Evolutionary conservation across 371 early-diverging fungal species (phyloP).

Genomic region (Haplosporangium sp.): DNA sequence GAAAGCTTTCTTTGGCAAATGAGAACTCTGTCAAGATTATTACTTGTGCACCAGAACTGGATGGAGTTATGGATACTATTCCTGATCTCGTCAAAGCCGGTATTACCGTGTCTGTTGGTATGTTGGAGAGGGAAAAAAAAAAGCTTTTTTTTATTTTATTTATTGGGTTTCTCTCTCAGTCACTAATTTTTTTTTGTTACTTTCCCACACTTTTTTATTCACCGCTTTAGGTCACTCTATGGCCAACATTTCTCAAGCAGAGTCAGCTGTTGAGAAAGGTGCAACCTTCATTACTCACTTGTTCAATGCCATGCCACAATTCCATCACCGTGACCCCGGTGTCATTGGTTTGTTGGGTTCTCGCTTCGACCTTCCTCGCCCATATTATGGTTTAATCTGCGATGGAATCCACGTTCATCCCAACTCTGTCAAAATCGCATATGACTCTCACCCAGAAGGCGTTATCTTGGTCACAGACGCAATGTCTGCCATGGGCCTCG

Average conservation of each 20-base stretch:
- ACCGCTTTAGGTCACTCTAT: conserved; percentile 72
- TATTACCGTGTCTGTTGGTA: conserved; percentile 76
- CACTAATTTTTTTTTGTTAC: not conserved
- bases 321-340: conserved; percentile 87
- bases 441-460: conserved; percentile 80
- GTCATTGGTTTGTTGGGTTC: conserved; percentile 81
- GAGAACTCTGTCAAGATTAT: conserved; percentile 73
- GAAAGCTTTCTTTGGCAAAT: conserved; percentile 59
- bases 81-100: conserved; percentile 75
- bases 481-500: conserved; percentile 80
- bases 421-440: conserved; percentile 83
- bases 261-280: conserved; percentile 75
- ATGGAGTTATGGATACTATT: conserved; percentile 79
- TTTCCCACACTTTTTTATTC: not conserved
- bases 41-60: conserved; percentile 87
- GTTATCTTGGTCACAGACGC: conserved; percentile 84
- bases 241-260: conserved; percentile 78
- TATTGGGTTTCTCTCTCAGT: no score
- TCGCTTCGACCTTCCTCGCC: conserved; percentile 65
- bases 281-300: conserved; percentile 82
- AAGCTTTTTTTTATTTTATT: not conserved
- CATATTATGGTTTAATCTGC: conserved; percentile 84
- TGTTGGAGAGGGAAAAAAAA: not conserved
- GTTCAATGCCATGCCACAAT: conserved; percentile 88
- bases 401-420: conserved; percentile 87